Base-by-base conservation (phyloP, 176 grass and related monocot species). In the Zoysia pacifica region DNA sequence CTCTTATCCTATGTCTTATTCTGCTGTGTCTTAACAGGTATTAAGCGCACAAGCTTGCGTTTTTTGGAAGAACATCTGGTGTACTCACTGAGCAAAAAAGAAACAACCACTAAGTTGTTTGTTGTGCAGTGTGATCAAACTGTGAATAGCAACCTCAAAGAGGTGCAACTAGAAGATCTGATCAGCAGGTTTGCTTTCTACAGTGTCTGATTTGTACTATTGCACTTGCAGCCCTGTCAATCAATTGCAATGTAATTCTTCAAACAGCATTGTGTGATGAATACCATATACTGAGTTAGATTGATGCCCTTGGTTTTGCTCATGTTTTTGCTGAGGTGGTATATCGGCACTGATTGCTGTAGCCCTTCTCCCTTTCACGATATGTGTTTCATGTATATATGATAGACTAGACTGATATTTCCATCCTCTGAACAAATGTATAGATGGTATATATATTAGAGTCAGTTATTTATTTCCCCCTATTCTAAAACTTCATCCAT, bases 11-110 rank as follows among this genome's bases (percentile, higher is more conserved):
- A 67, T 50, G 14, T 60, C 46, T 62, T 55, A 55, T 64, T 77
- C 18, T 51, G 7, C 73, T 61, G 39, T 56, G 18, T 73, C 63
- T 70, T 47, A 47, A 74, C 79, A 93, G 87, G 84, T 81, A 59
- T 81, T 15, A 55, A 67, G 28, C 55, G 13, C 18, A 39, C 87
- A 74, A 78, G 55, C 42, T 65, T 93, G 53, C 56, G n/a, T 78
- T 43, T 89, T 73, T 72, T 89, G 6, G 84, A 93, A 28, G 76
- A 74, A 45, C 61, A 78, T 81, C 16, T 77, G 62, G 55, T 59
- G 38, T 92, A 92, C 75, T 92, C 90, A 8, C 67, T 89, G 69
- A 92, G 70, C 73, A 76, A 84, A 48, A 74, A 81, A 62, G 67
- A 53, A 63, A 78, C 87, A 70, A n/a, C 87, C 74, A 56, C 86